Base-by-base conservation (phyloP, 768 basidiomycete species). In the Lentinula edodes region DNA sequence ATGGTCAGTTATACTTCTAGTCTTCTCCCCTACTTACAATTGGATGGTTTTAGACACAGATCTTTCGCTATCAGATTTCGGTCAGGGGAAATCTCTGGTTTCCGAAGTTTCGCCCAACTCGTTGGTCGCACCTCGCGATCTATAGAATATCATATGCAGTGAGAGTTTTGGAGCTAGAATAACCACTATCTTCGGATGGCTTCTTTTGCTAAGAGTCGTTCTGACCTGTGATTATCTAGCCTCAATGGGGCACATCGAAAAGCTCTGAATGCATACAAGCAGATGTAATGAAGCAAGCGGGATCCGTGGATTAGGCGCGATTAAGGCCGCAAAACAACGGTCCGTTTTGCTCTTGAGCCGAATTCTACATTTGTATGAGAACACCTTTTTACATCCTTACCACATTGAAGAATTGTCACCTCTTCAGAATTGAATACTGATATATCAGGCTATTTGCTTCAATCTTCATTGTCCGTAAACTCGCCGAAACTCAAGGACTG, bases 171-270 rank as follows among this genome's bases (percentile, higher is more conserved):
- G 13, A 38, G 52, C 32, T 35, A 34, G 18, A 52, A 52, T 52
- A 52, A 18, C 52, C 34, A 35, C 36, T 54, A 54, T 39, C 53
- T 39, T 54, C 38, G 35, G 18, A 38, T 35, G 5, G 53, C 36
- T 54, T 85, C 36, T 54, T 54, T 54, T 41, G 36, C 53, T n/a
- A 54, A 54, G n/a, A 35, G 20, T n/a, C 20, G 16, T 54, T 54
- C 6, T 38, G 36, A 36, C 53, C 36, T 23, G 51, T 52, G 51
- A 51, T 51, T 34, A 12, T 52, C 34, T 35, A 52, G 36, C 53
- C 15, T 35, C 53, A 54, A 54, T 54, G 18, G 34, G 53, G 41
- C 28, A 28, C 28, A 23, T 39, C 53, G 13, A 18, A 38, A 38
- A 39, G 35, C 53, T 20, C 18, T 20, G 36, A 15, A 28, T 13